Base-by-base conservation (phyloP, 1,139 yeast species). In the Lodderomyces oxycetoniae region DNA sequence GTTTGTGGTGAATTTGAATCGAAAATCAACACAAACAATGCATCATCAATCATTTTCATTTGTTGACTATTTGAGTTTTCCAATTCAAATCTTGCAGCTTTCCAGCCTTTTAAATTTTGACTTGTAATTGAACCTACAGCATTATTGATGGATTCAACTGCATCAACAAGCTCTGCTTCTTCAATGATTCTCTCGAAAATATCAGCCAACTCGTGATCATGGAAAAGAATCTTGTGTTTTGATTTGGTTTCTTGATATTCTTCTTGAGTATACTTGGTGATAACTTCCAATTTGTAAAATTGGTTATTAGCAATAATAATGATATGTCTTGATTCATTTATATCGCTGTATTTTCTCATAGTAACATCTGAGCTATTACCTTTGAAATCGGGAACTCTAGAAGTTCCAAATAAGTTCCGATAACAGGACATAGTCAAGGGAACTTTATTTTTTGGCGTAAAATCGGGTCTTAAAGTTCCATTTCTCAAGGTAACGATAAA, bases 101-200 rank as follows among this genome's bases (percentile, higher is more conserved):
- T 74, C 93, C 93, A 83, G 39, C 72, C 61, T 23, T 67, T 64
- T 50, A 72, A 77, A 10, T 76, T 64, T 50, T 81, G 88, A 0
- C 89, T 78, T 2, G 91, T 80, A 36, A 82, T 63, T 4, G 85
- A 67, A 4, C 89, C 88, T 42, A 82, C 60, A 0, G 87, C 79
- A 35, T 77, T 69, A 40, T 67, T 69, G 21, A 71, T 65, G 3
- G 67, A 49, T 34, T 67, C 71, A 19, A 71, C 57, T 15, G 59
- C 55, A 39, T 62, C 67, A 15, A 63, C 57, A 3, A 50, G 43
- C 8, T 50, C 45, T 1, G 80, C 60, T 37, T 71, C 76, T 13
- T 61, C 61, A 27, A 79, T 53, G 11, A 83, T 71, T 5, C 61
- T 52, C 37, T 68, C 67, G 28, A 82, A 62, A 7, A 79, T 61